Evolutionary conservation across 495 filamentous ascomycete genomes (phyloP), one percentile per base, ranked within the genome.

Genomic region (Aspergillus taichungensis): DNA sequence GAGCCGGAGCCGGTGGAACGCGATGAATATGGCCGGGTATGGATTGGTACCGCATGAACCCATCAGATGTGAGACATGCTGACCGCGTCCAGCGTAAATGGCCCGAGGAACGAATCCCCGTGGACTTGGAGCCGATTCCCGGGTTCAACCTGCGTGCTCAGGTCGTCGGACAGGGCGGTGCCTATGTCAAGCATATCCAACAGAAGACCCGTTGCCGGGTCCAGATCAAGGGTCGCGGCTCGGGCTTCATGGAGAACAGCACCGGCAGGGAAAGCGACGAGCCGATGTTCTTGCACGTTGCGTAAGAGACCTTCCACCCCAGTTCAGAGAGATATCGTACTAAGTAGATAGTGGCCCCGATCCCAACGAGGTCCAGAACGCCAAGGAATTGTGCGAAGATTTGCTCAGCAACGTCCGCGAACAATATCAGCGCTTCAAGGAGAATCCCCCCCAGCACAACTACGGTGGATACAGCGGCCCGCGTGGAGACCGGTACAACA

Each of bases 81-180:
- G 47, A 72, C 61, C 8, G 30, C 24, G 28, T 58, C 62, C 52
- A 95, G 87, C 88, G 90, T 53, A 96, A 96, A 88, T 97, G 92
- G 92, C 92, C 92, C 6, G 91, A 96, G 56, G 89, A 95, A 64
- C 85, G 83, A 46, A 94, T 98, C 47, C 81, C 88, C 7, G 87
- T 97, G 49, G 78, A 83, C 43, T 80, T 98, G 27, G 91, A 97
- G 49, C 84, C 89, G 1, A 79, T 95, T 37, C 86, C 82, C 13
- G 92, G 92, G n/a, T 98, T 98, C 68, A 98, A 98, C 51, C 73
- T 97, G 35, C 81, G 92, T 45, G 92, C 92, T 36, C 87, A 95
- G 55, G 89, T 98, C 36, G 92, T 98, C 41, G 92, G 92, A 13
- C 85, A 90, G 55, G 86, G 87, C 30, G 92, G 92, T 41, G 79